Evolutionary conservation across 108 stramenopile species (phyloP), one percentile per base, ranked within the genome.

Genomic region (Nitzschia inconspicua): DNA sequence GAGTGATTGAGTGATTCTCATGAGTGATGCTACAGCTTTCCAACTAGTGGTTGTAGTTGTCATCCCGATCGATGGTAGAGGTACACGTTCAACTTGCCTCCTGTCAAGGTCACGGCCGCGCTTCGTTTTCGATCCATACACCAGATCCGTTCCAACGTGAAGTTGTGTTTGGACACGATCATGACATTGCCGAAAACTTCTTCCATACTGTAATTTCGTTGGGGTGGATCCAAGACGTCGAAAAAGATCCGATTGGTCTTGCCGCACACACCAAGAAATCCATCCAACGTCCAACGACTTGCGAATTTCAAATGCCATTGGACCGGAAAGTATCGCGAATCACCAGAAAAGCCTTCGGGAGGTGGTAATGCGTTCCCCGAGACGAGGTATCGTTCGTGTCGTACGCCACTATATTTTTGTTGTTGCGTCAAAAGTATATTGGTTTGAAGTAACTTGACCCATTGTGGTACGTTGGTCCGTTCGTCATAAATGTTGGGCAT

Each of bases 331-430:
- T 20, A 8, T 19, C 29, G 22, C 5, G 0, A 29, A 28, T 28
- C 0, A 0, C 8, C 14, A 0, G 48, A 24, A n/a, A 27, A 50
- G 5, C 52, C 52, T 7, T 36, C 52, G 4, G 20, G 9, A 3
- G 52, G 52, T 54, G 52, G 14, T n/a, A 35, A 23, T 4, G 20
- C 32, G 2, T 35, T 22, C 6, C 16, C 52, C 8, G 32, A 29
- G 9, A 50, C 11, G 14, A 50, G 48, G 26, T 50, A 50, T 19
- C 48, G 48, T 28, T 50, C 26, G 3, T 37, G 26, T 24, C n/a
- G 16, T 8, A 50, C n/a, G 26, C 25, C 48, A 4, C 27, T 29
- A 28, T 50, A 50, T 28, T 50, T 50, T 50, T 50, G 48, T 24
- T 28, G 8, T 20, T 50, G 48, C 9, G 48, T 50, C 2, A 50